Base-by-base conservation (phyloP, 2,329 filamentous ascomycete genomes). In the Knufia petricola region DNA sequence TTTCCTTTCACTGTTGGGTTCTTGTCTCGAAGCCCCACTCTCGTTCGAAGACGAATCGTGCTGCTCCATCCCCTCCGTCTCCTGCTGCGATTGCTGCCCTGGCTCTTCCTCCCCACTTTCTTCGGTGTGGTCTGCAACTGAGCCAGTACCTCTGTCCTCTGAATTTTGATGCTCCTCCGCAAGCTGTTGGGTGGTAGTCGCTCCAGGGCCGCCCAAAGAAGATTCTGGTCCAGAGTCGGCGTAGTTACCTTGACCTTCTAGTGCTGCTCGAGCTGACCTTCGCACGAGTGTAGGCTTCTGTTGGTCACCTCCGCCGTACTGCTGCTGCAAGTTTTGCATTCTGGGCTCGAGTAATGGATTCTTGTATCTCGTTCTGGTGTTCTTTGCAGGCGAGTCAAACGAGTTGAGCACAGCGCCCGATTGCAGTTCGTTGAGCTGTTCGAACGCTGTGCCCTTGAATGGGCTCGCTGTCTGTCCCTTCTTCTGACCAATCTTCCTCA, bases 381-480 rank as follows among this genome's bases (percentile, higher is more conserved):
- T 45, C 26, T 53, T 56, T 17, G 36, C 43, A n/a, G 55, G 55
- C 7, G 52, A 52, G 32, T 52, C 51, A 28, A 2, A 15, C 21
- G 44, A 38, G 26, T 4, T 42, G 47, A n/a, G 50, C 49, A n/a
- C 44, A 51, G 23, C 49, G 49, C 28, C 31, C 41, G 2, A 42
- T 53, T 10, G 48, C 41, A 31, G 24, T 26, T 44, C 39, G 17
- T 41, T 21, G 6, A 40, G 37, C 6, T 10, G 6, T 13, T 52
- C 24, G 28, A 47, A 45, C 9, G 50, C 53, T 8, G 20, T 45
- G 9, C 50, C 50, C 23, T 55, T 52, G 48, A 57, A 54, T 8
- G 55, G 55, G 19, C 53, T 55, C 8, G 28, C 40, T 10, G 31
- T 42, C 4, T 30, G n/a, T 39, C 49, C 24, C 20, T 51, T 46